Conservation (phyloP, 208 protist genomes). For the Crithidia brevicula region DNA sequence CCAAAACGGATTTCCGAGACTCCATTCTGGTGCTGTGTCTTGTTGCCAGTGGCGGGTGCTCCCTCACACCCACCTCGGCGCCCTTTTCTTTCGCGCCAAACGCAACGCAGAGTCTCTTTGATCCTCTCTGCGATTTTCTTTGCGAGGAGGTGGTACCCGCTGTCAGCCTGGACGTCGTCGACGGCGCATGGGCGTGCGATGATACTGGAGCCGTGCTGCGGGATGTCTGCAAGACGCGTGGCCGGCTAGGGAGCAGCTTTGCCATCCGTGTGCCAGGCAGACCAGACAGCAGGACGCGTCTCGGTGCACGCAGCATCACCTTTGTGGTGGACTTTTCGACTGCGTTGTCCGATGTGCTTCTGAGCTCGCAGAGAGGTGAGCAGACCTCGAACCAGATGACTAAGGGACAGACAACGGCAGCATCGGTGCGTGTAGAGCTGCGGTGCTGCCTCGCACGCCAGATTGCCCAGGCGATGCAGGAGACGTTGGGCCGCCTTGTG, state of each 20-base stretch:
- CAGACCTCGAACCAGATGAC: not conserved
- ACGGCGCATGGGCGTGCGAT: conserved; percentile 12
- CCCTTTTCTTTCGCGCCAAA: not conserved
- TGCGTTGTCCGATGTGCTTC: conserved; percentile 4
- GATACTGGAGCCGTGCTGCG: not conserved
- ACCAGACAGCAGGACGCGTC: not conserved
- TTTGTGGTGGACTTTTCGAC: conserved; percentile 42
- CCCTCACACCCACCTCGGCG: not conserved
- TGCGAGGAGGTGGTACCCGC: conserved; percentile 28
- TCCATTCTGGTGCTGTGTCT: conserved; percentile 15
- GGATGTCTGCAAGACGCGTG: conserved; percentile 17
- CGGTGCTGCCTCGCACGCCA: conserved; percentile 12
- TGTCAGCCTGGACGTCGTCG: conserved; percentile 27
- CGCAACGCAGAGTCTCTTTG: conserved; percentile 6
- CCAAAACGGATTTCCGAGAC: not conserved
- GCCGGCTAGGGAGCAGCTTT: conserved; percentile 42
- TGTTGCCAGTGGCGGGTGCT: conserved; percentile 11
- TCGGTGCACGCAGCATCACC: conserved; percentile 29
- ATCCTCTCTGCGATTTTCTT: conserved; percentile 26
- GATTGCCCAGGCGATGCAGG: conserved; percentile 41
- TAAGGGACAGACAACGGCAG: no score
- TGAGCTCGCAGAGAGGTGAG: not conserved
- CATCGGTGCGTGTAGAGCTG: no score
- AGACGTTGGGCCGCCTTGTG: conserved; percentile 45
- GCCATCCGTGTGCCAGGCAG: not conserved